Base-by-base conservation (phyloP, 2,329 filamentous ascomycete genomes). In the Cladophialophora chaetospira region DNA sequence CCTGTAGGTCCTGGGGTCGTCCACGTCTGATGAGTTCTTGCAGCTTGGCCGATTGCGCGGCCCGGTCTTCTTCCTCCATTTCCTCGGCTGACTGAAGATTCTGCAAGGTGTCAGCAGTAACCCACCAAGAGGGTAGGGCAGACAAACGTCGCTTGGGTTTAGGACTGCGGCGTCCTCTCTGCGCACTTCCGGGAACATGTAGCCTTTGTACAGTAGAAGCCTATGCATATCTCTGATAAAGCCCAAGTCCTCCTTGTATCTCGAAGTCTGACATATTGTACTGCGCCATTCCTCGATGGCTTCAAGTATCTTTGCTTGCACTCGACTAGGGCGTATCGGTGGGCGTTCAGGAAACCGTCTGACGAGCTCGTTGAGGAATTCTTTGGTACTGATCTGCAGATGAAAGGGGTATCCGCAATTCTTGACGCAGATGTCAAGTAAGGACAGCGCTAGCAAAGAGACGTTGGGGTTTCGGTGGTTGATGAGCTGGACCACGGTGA, bases 331-430 rank as follows among this genome's bases (percentile, higher is more conserved):
- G 59, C 94, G 88, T 60, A 94, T 82, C 1, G 93, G 91, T 43
- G 94, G 94, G 21, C 93, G 84, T 76, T 99, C 94, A 45, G 94
- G 94, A 69, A 99, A 99, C 64, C 94, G 85, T 65, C 94, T 87
- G 60, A 99, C 94, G 58, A 99, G 86, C 78, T 99, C 94, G 76
- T 99, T 99, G 67, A 99, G 85, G 68, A 99, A 99, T 70, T 99
- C 94, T 74, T 99, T 99, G 65, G 94, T 97, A 74, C 89, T 92
- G 71, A 99, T 97, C 75, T 99, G 94, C 57, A 99, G 85, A 71
- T 99, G 94, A 75, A 99, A 99, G 1, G 94, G 92, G 72, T 99
- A 99, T 67, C 94, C 94, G 81, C 94, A 99, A 77, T 99, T 99
- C 80, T 99, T 99, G 75, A 97, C 94, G 75, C 94, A 97, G 63